Evolutionary conservation across 2,329 filamentous ascomycete genomes (phyloP), one percentile per base, ranked within the genome.

Genomic region (Pseudogymnoascus sp.): DNA sequence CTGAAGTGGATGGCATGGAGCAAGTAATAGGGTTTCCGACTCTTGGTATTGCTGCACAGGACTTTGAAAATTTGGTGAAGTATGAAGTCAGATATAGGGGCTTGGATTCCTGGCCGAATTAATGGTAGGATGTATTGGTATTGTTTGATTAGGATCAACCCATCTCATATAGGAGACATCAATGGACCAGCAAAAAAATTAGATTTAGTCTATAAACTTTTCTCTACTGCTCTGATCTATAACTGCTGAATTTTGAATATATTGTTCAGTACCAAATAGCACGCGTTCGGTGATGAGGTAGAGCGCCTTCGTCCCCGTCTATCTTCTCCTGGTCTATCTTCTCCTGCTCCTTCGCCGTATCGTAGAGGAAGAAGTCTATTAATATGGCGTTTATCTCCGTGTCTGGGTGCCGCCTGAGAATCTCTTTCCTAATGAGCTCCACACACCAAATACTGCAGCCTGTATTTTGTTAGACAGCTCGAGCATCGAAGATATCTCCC

Each of bases 351-450:
- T 97, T 99, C 75, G 94, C 91, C 15, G 88, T 84, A 74, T 99
- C 94, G 71, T 99, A 99, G 60, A 99, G 76, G 73, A 96, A 96
- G 74, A 97, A 99, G 73, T 99, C 94, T 64, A 99, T 94, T 67
- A 99, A 73, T 37, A 97, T 90, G 23, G 94, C 92, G 71, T 99
- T 99, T 66, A 86, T 74, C 58, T 82, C 77, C 0, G 85, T 79
- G 8, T 86, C 84, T 0, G 91, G 89, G 67, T 96, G 84, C 12
- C 82, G 73, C 48, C 78, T 81, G 60, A 85, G 69, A 57, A 99
- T 97, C 71, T 96, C 89, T 33, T 87, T 81, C 59, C 85, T 80
- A 64, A 99, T 87, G 64, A 96, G 76, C 72, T 99, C 94, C 1
- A 97, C 89, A 63, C 90, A 94, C 92, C 92, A 97, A 65, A 99